These are phyloP conservation scores for Chaetomium strumarium DNA, from an alignment of 2,329 filamentous ascomycete species.

Conservation along the genomic window DNA sequence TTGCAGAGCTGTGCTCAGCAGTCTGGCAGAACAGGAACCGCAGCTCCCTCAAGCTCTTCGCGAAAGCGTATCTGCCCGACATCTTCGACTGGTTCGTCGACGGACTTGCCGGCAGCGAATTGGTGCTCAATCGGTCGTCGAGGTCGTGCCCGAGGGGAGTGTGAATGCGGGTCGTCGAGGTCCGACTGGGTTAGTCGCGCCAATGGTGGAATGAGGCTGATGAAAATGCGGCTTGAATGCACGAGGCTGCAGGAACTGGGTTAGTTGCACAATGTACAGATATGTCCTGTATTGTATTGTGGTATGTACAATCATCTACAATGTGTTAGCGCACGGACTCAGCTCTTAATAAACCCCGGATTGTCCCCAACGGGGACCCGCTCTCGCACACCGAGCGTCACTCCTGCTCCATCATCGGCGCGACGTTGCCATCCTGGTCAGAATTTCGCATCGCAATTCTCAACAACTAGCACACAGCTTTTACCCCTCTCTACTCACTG, in stretches of 20 bases:
- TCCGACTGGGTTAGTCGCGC: not conserved
- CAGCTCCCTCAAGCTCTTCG: slow-evolving; percentile 83
- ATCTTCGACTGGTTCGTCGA: slow-evolving; percentile 41
- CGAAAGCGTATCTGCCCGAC: slow-evolving; percentile 91
- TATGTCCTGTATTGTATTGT: too few relatives aligned
- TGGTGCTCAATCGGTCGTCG: slow-evolving; percentile 24
- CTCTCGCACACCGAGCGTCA: slow-evolving; percentile 3
- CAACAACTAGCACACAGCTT: not conserved
- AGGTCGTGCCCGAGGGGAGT: slow-evolving; percentile 9
- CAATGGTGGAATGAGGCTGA: slow-evolving; percentile 5
- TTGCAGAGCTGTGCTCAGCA: slow-evolving; percentile 80
- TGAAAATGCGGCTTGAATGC: slow-evolving; percentile 13
- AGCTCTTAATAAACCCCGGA: not conserved
- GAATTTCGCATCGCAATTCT: slow-evolving; percentile 2
- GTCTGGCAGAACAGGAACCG: slow-evolving; percentile 97
- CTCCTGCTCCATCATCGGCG: slow-evolving; percentile 9
- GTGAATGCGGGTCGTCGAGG: slow-evolving; percentile 7
- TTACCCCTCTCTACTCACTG: slow-evolving; percentile 11
- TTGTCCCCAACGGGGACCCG: slow-evolving; percentile 7
- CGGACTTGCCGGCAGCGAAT: slow-evolving; percentile 7
- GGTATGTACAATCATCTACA: too few relatives aligned
- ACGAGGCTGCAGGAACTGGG: not conserved
- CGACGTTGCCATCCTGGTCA: slow-evolving; percentile 7
- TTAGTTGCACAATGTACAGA: not conserved
- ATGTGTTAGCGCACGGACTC: not conserved